phyloP scores from a whole-genome alignment of 2,329 filamentous ascomycete genomes.

The Byssothecium circinans region DNA sequence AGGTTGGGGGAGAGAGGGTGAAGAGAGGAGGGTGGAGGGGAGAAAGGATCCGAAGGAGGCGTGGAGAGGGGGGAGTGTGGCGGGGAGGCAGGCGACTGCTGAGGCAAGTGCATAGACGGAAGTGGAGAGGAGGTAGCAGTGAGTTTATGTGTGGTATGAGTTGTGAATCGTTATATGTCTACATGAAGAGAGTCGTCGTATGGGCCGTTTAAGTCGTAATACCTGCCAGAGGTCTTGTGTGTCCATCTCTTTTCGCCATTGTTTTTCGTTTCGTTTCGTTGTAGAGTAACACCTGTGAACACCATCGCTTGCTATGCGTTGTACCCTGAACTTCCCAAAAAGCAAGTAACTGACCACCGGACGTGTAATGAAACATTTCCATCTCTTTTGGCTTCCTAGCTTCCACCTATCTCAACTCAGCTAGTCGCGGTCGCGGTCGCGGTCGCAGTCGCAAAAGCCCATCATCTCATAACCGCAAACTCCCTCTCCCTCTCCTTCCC shows the following conservation, averaged over 20 bases:
- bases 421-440: too few relatives aligned
- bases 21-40: slow-evolving; percentile 54
- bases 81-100: slow-evolving; percentile 56
- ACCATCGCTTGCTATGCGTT: slow-evolving; percentile 10
- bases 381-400: too few relatives aligned
- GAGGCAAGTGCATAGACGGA: slow-evolving; percentile 43
- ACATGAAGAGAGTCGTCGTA: neutral
- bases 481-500: neutral
- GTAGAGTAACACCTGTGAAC: neutral
- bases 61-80: slow-evolving; percentile 64
- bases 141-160: neutral
- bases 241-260: too few relatives aligned
- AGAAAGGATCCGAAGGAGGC: slow-evolving; percentile 60
- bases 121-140: neutral
- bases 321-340: neutral
- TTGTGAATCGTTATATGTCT: neutral
- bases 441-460: neutral
- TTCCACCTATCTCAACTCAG: too few relatives aligned
- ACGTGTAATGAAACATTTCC: too few relatives aligned
- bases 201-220: neutral
- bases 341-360: too few relatives aligned
- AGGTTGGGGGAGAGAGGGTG: slow-evolving; percentile 68
- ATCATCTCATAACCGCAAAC: neutral
- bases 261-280: too few relatives aligned
- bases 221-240: too few relatives aligned